These are phyloP conservation scores for Colletotrichum gloeosporioides DNA, from an alignment of 2,329 filamentous ascomycete species.

Conservation along the genomic window DNA sequence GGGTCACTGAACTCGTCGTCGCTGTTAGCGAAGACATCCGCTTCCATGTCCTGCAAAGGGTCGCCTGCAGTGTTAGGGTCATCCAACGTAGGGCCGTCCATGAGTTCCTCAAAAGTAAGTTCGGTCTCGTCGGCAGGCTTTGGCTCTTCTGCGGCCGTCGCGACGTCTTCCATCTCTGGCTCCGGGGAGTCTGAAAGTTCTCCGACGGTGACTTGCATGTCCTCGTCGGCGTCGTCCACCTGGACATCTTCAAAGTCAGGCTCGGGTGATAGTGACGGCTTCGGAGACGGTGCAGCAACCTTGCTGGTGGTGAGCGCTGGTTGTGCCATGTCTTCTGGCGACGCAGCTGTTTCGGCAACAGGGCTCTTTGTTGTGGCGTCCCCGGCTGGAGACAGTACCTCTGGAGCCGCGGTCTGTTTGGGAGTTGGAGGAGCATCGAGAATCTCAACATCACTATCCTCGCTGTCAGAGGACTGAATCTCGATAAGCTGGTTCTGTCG, in stretches of 20 bases:
- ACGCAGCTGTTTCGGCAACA: background rate
- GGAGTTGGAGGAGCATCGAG: constrained; percentile 51
- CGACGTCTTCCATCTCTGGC: constrained; percentile 1
- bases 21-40: constrained; percentile 56
- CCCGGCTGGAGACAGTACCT: background rate
- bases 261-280: constrained; percentile 23
- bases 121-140: background rate
- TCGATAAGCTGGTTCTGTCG: constrained; percentile 60
- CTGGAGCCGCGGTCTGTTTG: constrained; percentile 23
- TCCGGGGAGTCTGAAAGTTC: constrained; percentile 19
- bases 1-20: constrained; percentile 83
- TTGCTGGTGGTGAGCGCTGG: background rate
- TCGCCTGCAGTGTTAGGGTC: constrained; percentile 11
- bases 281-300: background rate
- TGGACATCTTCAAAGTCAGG: constrained; percentile 43
- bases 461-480: constrained; percentile 67
- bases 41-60: constrained; percentile 34
- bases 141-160: background rate
- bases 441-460: constrained; percentile 62
- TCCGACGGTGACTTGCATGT: constrained; percentile 33
- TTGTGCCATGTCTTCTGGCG: background rate
- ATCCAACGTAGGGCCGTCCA: constrained; percentile 25
- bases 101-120: constrained; percentile 24
- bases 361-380: constrained; percentile 1
- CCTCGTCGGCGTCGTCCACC: constrained; percentile 29